Conservation (phyloP, 495 filamentous ascomycete species). For the Neurospora discreta region DNA sequence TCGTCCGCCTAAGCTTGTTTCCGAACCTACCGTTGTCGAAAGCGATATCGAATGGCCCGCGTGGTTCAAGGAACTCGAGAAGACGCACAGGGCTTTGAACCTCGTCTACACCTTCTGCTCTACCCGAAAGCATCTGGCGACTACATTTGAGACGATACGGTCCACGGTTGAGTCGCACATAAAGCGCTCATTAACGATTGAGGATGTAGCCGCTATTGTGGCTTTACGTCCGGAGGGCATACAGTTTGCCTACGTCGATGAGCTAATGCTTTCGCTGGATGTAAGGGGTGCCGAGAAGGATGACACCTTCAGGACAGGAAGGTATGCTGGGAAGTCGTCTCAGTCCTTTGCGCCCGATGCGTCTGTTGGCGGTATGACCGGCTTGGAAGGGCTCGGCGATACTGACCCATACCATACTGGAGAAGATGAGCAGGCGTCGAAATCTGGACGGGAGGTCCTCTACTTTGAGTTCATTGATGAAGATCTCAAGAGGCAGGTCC, state of each 20-base stretch:
- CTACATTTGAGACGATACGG: slow-evolving; percentile 82
- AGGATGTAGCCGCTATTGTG: slow-evolving; percentile 75
- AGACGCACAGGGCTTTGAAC: slow-evolving; percentile 76
- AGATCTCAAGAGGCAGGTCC: slow-evolving; percentile 73
- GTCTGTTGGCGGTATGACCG: slow-evolving; percentile 38
- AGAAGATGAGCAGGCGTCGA: slow-evolving; percentile 16
- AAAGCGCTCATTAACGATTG: slow-evolving; percentile 53
- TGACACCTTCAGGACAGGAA: slow-evolving; percentile 35
- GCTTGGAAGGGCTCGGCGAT: slow-evolving; percentile 27
- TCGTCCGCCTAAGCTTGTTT: background rate
- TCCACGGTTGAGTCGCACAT: slow-evolving; percentile 75
- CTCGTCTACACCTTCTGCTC: slow-evolving; percentile 90
- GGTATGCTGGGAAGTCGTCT: slow-evolving; percentile 25
- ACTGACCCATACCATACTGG: background rate
- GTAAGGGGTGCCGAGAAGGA: slow-evolving; percentile 52
- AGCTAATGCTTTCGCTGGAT: slow-evolving; percentile 67
- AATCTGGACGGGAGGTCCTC: slow-evolving; percentile 51
- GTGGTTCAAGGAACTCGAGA: slow-evolving; percentile 57
- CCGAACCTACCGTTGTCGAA: background rate
- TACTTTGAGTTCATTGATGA: slow-evolving; percentile 90
- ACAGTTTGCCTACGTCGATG: slow-evolving; percentile 78
- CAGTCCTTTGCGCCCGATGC: slow-evolving; percentile 33
- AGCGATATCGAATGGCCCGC: slow-evolving; percentile 52
- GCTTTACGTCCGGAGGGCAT: slow-evolving; percentile 65
- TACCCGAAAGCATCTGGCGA: slow-evolving; percentile 81